A percentile compares a stretch with the other conserved stretches of the same genome.
phyloP scores from a whole-genome alignment of 2,329 filamentous ascomycete species.

The Xylaria sp. region DNA sequence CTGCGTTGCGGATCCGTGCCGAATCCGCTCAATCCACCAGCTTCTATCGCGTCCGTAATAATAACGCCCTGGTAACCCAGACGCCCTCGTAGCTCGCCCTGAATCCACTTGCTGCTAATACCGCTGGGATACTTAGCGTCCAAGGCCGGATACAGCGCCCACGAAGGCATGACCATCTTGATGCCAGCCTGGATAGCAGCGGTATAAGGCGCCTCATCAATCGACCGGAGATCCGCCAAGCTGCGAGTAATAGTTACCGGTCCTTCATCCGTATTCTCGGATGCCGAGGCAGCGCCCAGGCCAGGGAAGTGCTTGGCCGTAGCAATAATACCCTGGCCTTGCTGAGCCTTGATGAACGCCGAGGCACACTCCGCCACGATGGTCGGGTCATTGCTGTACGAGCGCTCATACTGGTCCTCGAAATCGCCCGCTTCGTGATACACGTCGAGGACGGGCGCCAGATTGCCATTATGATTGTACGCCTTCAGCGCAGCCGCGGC shows the following conservation, averaged over 20 bases:
- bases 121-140: slow-evolving; percentile 30
- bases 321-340: slow-evolving; percentile 24
- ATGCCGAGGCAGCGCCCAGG: slow-evolving; percentile 22
- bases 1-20: slow-evolving; percentile 27
- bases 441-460: slow-evolving; percentile 34
- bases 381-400: slow-evolving; percentile 33
- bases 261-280: slow-evolving; percentile 27
- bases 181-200: slow-evolving; percentile 29
- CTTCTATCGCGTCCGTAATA: slow-evolving; percentile 33
- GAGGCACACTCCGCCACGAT: slow-evolving; percentile 25
- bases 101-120: slow-evolving; percentile 34
- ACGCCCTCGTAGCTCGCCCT: slow-evolving; percentile 29
- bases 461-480: slow-evolving; percentile 33
- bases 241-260: slow-evolving; percentile 32
- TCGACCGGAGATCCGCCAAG: slow-evolving; percentile 28
- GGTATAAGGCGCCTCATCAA: slow-evolving; percentile 29
- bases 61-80: slow-evolving; percentile 27
- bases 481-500: slow-evolving; percentile 33
- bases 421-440: slow-evolving; percentile 32
- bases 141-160: slow-evolving; percentile 32
- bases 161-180: slow-evolving; percentile 36
- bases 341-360: slow-evolving; percentile 34
- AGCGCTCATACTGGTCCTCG: slow-evolving; percentile 35
- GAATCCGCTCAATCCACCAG: slow-evolving; percentile 24
- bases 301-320: slow-evolving; percentile 36